Base-by-base conservation (phyloP, 371 early-diverging fungal genomes). In the Mortierella sp. region DNA sequence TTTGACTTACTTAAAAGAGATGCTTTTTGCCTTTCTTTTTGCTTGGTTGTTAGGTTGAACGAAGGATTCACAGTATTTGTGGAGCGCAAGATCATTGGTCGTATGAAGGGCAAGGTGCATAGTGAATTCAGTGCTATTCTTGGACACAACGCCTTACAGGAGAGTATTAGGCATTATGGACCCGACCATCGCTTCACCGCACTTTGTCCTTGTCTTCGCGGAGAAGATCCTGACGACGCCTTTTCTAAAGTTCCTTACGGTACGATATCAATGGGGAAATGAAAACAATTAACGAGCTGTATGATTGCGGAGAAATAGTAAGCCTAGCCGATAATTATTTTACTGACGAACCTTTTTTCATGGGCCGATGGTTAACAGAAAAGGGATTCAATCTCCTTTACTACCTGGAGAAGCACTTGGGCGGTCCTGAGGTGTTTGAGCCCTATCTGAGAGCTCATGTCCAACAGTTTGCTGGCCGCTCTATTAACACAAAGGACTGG, bases 11-110 rank as follows among this genome's bases (percentile, higher is more conserved):
- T n/a, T n/a, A n/a, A n/a, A 9, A n/a, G 42, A 53, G 2, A 4
- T 3, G 17, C 39, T 24, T 39, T 21, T 15, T 32, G 8, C 6
- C 5, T 23, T 32, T 50, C 21, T 50, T 52, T 19, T 24, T 11
- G 6, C 6, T 15, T 50, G 5, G 23, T 17, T 1, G 6, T 63
- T 94, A 73, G 95, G 96, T 82, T 97, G 46, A 98, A 97, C 72
- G 97, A 98, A 80, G 97, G 98, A 52, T 96, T 94, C 88, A 97
- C 97, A 30, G 91, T 97, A 42, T 98, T 93, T 69, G 83, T 96
- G 51, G 98, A 99, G 83, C 92, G 99, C 76, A 95, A 95, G 80
- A 97, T 99, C 62, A 75, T 91, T 56, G 89, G 88, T 15, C 89
- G 92, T 28, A 82, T 97, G 50, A 90, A 93, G 69, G 97, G 97